Percentiles rank a stretch among this genome's conserved stretches.
Conservation (phyloP, 2,329 filamentous ascomycete species). For the Corniculantispora saksenae region DNA sequence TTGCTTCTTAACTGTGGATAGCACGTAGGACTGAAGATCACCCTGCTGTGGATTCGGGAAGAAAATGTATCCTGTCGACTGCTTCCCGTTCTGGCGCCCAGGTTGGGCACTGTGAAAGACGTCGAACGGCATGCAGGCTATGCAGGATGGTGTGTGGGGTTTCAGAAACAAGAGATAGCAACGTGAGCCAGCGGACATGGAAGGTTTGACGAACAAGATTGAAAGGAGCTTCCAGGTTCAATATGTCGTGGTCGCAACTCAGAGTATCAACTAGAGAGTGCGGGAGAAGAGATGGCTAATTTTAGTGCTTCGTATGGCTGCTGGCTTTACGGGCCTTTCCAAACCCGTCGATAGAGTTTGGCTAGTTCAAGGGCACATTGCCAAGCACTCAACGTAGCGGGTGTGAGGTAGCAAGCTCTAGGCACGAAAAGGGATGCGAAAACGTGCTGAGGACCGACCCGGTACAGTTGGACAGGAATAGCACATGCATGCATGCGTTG, state of each 20-base stretch:
- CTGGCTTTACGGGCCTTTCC: neutral
- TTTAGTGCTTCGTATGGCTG: neutral
- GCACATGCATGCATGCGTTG: neutral
- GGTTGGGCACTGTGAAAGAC: neutral
- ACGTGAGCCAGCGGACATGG: neutral
- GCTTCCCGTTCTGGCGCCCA: neutral
- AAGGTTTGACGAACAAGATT: neutral
- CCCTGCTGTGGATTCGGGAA: neutral
- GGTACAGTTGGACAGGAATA: neutral
- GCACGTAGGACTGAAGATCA: neutral
- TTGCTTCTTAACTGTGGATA: neutral
- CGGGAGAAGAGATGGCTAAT: neutral
- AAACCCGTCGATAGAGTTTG: conserved; percentile 8
- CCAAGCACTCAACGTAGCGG: neutral
- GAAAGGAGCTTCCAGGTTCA: neutral
- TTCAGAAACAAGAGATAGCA: neutral
- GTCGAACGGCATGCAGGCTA: neutral
- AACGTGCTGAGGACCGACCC: conserved; percentile 14
- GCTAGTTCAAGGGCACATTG: neutral
- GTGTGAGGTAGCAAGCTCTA: neutral
- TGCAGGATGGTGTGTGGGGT: neutral
- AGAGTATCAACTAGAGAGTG: neutral
- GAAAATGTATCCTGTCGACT: neutral
- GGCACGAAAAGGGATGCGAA: neutral
- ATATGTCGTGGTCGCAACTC: too few species aligned